phyloP scores from a whole-genome alignment of 768 basidiomycete genomes.

The Lentinula sp. region DNA sequence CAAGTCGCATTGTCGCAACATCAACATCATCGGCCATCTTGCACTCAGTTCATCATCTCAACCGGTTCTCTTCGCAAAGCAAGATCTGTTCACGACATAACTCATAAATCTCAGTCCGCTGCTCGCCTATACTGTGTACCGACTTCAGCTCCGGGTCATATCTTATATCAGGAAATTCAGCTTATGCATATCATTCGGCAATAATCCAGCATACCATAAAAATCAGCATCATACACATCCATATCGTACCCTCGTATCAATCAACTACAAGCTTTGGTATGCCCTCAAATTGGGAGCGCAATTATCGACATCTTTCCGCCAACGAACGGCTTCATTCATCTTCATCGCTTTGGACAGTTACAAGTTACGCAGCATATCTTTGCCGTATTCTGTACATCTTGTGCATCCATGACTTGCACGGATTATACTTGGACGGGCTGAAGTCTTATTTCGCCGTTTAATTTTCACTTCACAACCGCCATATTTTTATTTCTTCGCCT shows the following conservation, averaged over 20 bases:
- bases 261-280: not conserved
- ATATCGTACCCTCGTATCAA: conserved; percentile 1
- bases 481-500: not conserved
- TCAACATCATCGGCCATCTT: conserved; percentile 4
- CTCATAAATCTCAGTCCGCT: conserved; percentile 9
- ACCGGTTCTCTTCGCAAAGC: not conserved
- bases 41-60: not conserved
- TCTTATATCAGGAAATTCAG: conserved; percentile 8
- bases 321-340: not conserved
- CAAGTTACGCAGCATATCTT: not conserved
- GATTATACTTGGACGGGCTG: not conserved
- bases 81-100: not conserved
- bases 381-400: not conserved
- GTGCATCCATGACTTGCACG: not conserved
- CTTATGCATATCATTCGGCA: conserved; percentile 1
- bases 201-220: conserved; percentile 5
- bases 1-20: conserved; percentile 3
- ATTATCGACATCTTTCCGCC: not conserved
- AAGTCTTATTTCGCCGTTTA: not conserved
- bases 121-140: conserved; percentile 6
- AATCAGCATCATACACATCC: not conserved
- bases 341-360: not conserved
- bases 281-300: not conserved
- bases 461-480: not conserved
- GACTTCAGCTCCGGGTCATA: not conserved